Base-by-base conservation (phyloP, 768 basidiomycete genomes). In the Lactarius akahatsu region DNA sequence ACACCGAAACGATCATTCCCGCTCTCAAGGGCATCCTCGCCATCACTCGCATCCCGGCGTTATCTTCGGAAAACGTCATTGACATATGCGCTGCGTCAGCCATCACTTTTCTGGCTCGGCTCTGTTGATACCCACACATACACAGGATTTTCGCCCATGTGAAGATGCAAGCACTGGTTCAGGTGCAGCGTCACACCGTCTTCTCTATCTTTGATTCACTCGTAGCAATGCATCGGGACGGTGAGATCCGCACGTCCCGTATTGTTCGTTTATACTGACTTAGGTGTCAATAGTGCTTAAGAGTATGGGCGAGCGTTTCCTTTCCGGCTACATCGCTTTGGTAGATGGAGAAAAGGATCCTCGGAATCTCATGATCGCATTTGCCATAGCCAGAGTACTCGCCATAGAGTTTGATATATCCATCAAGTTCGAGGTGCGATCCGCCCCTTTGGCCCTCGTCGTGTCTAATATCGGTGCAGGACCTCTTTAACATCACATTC, bases 341-440 rank as follows among this genome's bases (percentile, higher is more conserved):
- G 94, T 87, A 4, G 92, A 97, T 64, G 96, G 95, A 18, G 97
- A 99, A 78, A 98, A 98, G 73, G 97, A 99, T 74, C 97, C 97
- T 36, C 83, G 97, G 20, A 99, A 98, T 77, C 81, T 99, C 9
- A 80, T 97, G 70, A 72, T 96, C 13, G 91, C 92, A 32, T 99
- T 98, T 74, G 87, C 90, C 5, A 91, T 98, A 65, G 89, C 86
- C 63, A 83, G 87, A n/a, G 89, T 94, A 9, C 82, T 98, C 43
- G 75, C 96, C 7, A 85, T 94, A 40, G 94, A 98, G 69, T 98
- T 98, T 71, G 90, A 97, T 66, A 84, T 93, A 40, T 78, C 83
- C 20, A 78, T 82, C 43, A 81, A 86, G 66, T 80, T 94, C 41
- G 96, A 98, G 79, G 96, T 94, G 72, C 68, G 85, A 72, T 40